phyloP scores from a whole-genome alignment of 495 filamentous ascomycete species.

The Penicillium pulvis region DNA sequence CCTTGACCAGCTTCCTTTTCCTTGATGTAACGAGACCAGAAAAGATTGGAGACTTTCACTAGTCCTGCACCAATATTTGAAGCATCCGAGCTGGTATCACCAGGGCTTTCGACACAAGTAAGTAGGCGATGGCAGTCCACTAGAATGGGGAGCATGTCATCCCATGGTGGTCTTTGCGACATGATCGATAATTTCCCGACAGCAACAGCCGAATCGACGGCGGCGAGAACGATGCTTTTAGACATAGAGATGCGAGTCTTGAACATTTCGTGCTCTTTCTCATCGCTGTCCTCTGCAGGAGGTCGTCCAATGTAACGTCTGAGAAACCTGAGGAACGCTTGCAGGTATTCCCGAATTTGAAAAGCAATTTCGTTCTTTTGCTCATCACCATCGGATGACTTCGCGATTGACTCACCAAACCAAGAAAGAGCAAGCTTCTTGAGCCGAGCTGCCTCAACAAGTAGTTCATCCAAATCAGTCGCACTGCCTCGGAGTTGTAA shows the following conservation, averaged over 20 bases:
- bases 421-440: conserved; percentile 61
- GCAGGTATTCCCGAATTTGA: conserved; percentile 40
- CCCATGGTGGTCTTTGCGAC: conserved; percentile 43
- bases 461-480: conserved; percentile 68
- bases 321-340: conserved; percentile 45
- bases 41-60: conserved; percentile 72
- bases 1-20: conserved; percentile 44
- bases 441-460: conserved; percentile 62
- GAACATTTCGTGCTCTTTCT: conserved; percentile 34
- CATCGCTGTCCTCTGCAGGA: conserved; percentile 32
- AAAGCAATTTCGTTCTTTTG: conserved; percentile 25
- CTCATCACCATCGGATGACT: conserved; percentile 17
- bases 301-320: conserved; percentile 48
- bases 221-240: conserved; percentile 43
- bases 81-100: conserved; percentile 27
- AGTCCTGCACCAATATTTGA: conserved; percentile 33
- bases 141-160: conserved; percentile 40
- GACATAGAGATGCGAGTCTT: conserved; percentile 33
- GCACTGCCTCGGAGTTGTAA: conserved; percentile 64
- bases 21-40: conserved; percentile 66
- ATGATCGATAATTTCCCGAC: conserved; percentile 45
- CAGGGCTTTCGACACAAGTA: conserved; percentile 33
- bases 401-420: conserved; percentile 45
- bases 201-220: conserved; percentile 44
- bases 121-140: conserved; percentile 43